Evolutionary conservation across 345 rosid genomes (phyloP).

Genomic region (Ceriops zippeliana): DNA sequence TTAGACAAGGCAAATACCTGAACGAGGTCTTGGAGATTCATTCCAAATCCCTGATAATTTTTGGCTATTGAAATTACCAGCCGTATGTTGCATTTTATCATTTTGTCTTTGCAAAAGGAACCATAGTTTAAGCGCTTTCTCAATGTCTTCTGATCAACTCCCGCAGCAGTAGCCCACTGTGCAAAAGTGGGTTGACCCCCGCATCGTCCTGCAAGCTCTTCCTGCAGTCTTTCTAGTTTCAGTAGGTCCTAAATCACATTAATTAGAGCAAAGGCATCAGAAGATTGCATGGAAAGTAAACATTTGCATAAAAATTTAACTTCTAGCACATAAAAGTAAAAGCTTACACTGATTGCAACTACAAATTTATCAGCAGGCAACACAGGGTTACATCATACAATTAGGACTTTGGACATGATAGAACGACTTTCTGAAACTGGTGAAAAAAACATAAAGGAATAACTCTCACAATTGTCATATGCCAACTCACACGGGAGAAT

Average conservation of each 20-base stretch:
- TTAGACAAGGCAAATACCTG: constrained; percentile 48
- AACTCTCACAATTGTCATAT: not conserved
- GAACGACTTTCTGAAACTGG: not conserved
- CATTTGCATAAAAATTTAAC: not conserved
- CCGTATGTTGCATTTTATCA: constrained; percentile 90
- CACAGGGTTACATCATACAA: not conserved
- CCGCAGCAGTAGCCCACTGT: constrained; percentile 96
- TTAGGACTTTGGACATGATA: not conserved
- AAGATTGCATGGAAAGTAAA: not conserved
- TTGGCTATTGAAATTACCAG: constrained; percentile 95
- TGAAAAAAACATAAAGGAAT: too few relatives aligned
- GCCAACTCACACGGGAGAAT: not conserved
- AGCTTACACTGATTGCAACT: not conserved
- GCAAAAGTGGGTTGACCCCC: constrained; percentile 70
- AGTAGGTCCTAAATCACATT: constrained; percentile 55
- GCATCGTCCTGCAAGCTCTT: constrained; percentile 62
- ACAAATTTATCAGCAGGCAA: too few relatives aligned
- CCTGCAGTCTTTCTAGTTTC: constrained; percentile 78
- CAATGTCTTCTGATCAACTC: constrained; percentile 65
- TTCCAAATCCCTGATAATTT: constrained; percentile 83
- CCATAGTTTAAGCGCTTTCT: constrained; percentile 71
- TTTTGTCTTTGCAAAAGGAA: constrained; percentile 69
- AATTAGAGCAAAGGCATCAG: constrained; percentile 6
- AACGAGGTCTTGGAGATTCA: constrained; percentile 94
- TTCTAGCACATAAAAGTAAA: not conserved